Evolutionary conservation across 2,329 filamentous ascomycete genomes (phyloP).

Genomic region (Talaromyces islandicus): DNA sequence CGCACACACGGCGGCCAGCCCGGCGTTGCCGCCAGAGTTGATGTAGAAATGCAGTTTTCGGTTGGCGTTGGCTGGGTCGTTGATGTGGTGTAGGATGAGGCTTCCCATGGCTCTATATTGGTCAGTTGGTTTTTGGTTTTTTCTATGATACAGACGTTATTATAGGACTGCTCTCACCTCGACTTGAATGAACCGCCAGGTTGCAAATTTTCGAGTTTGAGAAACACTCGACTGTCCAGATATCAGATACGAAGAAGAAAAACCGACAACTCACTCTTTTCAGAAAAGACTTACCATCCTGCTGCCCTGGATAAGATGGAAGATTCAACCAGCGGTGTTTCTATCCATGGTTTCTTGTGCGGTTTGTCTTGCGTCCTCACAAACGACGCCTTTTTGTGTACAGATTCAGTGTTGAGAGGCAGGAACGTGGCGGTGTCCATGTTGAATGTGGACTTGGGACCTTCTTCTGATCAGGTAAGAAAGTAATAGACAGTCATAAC

Average conservation of each 20-base stretch:
- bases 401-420: not conserved
- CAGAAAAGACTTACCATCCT: slow-evolving; percentile 56
- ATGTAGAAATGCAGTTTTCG: slow-evolving; percentile 66
- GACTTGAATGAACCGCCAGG: slow-evolving; percentile 85
- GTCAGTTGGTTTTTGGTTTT: not conserved
- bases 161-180: slow-evolving; percentile 32
- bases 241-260: not conserved
- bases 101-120: slow-evolving; percentile 58
- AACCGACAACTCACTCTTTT: not conserved
- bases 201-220: slow-evolving; percentile 81
- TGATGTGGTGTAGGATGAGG: slow-evolving; percentile 54
- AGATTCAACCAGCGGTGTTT: slow-evolving; percentile 66
- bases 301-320: slow-evolving; percentile 60
- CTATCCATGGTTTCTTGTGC: slow-evolving; percentile 53
- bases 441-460: not conserved
- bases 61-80: slow-evolving; percentile 34
- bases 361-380: slow-evolving; percentile 22
- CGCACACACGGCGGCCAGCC: slow-evolving; percentile 72
- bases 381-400: not conserved
- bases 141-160: not conserved
- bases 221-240: slow-evolving; percentile 59
- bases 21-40: slow-evolving; percentile 77
- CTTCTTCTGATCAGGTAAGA: not conserved
- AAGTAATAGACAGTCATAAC: not conserved
- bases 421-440: not conserved